Evolutionary conservation across 805 yeast species (phyloP), one percentile per base, ranked within the genome.

Genomic region (Sporopachydermia quercuum): DNA sequence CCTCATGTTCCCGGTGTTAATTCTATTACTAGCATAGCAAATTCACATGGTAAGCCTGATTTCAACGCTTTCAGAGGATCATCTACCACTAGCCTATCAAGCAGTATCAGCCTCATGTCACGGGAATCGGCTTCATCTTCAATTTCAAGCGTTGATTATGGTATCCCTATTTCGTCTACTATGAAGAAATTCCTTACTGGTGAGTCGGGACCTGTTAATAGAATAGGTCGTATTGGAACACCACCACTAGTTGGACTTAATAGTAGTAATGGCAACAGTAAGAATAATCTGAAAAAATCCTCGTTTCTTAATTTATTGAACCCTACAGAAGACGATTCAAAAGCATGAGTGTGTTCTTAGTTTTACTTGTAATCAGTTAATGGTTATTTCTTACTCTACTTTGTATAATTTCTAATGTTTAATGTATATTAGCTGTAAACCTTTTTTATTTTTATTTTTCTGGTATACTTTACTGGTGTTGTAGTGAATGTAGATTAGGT

Each of bases 111-210:
- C n/a, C n/a, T 23, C 8, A 23, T 23, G 30, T 23, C 30, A 23
- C 30, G 30, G 30, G 30, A 23, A 23, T 23, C 30, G 30, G 30
- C 30, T 8, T 23, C 30, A n/a, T 23, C 30, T 23, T n/a, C n/a
- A n/a, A 23, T 23, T 23, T 23, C 30, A 8, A 23, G 30, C n/a
- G n/a, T 23, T 23, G 30, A 23, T 8, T 23, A 8, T 23, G 30
- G 13, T 8, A 8, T n/a, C 8, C 30, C 30, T 8, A n/a, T 8
- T 8, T 8, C 30, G 8, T 8, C 30, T 8, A 23, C 30, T 23
- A 23, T 23, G 30, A 23, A 23, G 30, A 23, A n/a, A n/a, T 23
- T 23, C n/a, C n/a, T 23, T 8, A 8, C 30, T 8, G 8, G 13
- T 23, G 30, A 23, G n/a, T 8, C 8, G 8, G n/a, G 13, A 23